phyloP scores from a whole-genome alignment of 1,139 yeast species.

The Nakaseomyces delphensis region DNA sequence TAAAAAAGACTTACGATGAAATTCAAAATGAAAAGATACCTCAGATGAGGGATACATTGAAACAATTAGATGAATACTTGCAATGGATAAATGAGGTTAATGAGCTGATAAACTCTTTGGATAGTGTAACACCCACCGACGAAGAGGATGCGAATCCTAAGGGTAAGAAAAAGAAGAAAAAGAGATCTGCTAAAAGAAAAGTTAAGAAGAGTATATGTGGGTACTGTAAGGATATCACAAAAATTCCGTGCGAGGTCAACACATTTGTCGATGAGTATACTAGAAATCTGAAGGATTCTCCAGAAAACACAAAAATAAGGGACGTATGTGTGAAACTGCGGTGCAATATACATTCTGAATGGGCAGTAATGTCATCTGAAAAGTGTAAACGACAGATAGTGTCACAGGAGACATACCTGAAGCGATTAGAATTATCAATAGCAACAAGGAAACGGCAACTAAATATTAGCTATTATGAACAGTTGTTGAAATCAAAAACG shows the following conservation, averaged over 20 bases:
- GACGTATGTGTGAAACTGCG: conserved; percentile 24
- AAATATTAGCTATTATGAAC: conserved; percentile 24
- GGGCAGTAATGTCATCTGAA: conserved; percentile 23
- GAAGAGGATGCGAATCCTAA: conserved; percentile 17
- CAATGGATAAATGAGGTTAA: conserved; percentile 27
- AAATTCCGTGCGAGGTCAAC: conserved; percentile 15
- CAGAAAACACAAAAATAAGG: conserved; percentile 11
- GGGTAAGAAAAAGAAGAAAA: conserved; percentile 14
- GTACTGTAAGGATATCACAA: conserved; percentile 12
- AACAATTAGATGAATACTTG: conserved; percentile 22
- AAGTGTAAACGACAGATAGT: conserved; percentile 20
- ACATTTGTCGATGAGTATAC: conserved; percentile 15
- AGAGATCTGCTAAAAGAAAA: conserved; percentile 12
- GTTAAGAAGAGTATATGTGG: conserved; percentile 24
- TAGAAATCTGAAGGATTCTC: conserved; percentile 8
- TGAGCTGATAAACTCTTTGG: conserved; percentile 14
- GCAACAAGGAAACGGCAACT: conserved; percentile 25
- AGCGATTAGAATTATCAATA: conserved; percentile 22
- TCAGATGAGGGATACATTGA: conserved; percentile 15
- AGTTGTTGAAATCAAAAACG: conserved; percentile 7
- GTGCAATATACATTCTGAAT: conserved; percentile 27
- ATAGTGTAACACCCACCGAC: conserved; percentile 10
- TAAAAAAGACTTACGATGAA: conserved; percentile 31
- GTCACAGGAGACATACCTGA: conserved; percentile 21
- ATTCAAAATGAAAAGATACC: conserved; percentile 15